Evolutionary conservation across 495 filamentous ascomycete species (phyloP).

Genomic region (Talaromyces stipitatus): DNA sequence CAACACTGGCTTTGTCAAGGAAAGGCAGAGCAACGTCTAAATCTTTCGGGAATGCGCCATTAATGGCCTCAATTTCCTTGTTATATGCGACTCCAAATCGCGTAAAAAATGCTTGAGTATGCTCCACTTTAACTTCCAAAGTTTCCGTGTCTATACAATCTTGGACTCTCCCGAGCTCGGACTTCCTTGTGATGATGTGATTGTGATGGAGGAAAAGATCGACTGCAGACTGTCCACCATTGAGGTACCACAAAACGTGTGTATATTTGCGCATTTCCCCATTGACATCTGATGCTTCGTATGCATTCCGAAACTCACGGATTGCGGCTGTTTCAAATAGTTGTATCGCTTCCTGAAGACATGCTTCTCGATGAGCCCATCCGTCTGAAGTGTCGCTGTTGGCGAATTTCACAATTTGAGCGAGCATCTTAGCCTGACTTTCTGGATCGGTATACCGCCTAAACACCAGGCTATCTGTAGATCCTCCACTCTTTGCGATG

Average conservation of each 20-base stretch:
- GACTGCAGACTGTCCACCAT: conserved; percentile 69
- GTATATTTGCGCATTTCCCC: conserved; percentile 85
- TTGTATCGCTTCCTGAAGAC: conserved; percentile 62
- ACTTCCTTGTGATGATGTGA: conserved; percentile 66
- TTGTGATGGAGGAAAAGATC: conserved; percentile 86
- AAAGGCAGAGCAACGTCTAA: conserved; percentile 68
- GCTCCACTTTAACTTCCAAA: conserved; percentile 57
- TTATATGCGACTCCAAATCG: conserved; percentile 65
- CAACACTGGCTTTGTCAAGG: conserved; percentile 73
- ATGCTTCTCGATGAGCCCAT: conserved; percentile 60
- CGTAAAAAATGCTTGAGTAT: conserved; percentile 76
- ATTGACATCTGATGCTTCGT: conserved; percentile 83
- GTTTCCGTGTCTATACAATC: conserved; percentile 70
- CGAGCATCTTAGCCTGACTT: conserved; percentile 79
- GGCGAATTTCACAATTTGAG: conserved; percentile 69
- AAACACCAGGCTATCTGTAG: conserved; percentile 78
- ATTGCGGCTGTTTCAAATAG: conserved; percentile 89
- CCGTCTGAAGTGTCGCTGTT: conserved; percentile 72
- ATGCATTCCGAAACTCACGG: conserved; percentile 85
- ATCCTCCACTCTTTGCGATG: conserved; percentile 60
- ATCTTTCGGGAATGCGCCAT: conserved; percentile 75
- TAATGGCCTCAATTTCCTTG: conserved; percentile 76
- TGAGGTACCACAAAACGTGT: conserved; percentile 71
- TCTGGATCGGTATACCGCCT: conserved; percentile 78
- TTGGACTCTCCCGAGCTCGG: conserved; percentile 65